Evolutionary conservation across 768 basidiomycete genomes (phyloP).

Genomic region (Hygrophoropsis aurantiaca): DNA sequence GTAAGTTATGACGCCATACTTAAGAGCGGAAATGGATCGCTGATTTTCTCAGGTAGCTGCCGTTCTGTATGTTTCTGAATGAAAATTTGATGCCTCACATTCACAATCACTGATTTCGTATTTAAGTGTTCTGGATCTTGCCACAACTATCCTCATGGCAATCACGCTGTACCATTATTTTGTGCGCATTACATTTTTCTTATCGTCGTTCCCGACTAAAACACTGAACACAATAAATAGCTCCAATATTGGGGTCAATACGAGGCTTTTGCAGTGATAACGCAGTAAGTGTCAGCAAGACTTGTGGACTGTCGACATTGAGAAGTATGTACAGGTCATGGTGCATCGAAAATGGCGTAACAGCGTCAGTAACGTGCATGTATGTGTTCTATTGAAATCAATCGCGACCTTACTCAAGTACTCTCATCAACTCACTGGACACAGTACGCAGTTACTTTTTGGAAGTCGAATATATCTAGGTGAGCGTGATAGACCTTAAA

Average conservation of each 20-base stretch:
- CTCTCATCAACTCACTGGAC: no score
- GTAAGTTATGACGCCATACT: background rate
- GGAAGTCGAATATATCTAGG: no score
- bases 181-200: constrained; percentile 12
- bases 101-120: constrained; percentile 2
- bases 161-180: constrained; percentile 17
- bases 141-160: constrained; percentile 15
- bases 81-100: constrained; percentile 2
- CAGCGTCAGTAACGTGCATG: constrained; percentile 15
- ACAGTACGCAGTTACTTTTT: no score
- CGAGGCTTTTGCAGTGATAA: no score
- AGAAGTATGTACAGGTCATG: constrained; percentile 6
- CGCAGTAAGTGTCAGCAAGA: no score
- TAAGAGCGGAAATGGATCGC: no score
- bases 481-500: no score
- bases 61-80: background rate
- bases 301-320: no score
- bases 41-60: background rate
- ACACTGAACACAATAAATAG: no score
- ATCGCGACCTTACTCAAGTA: no score
- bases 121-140: constrained; percentile 13
- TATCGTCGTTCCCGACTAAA: no score
- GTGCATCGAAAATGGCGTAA: constrained; percentile 13
- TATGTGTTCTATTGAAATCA: constrained; percentile 1
- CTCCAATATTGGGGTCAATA: no score